These are phyloP conservation scores for Nakataea oryzae DNA, from an alignment of 2,329 filamentous ascomycete species.

Conservation along the genomic window DNA sequence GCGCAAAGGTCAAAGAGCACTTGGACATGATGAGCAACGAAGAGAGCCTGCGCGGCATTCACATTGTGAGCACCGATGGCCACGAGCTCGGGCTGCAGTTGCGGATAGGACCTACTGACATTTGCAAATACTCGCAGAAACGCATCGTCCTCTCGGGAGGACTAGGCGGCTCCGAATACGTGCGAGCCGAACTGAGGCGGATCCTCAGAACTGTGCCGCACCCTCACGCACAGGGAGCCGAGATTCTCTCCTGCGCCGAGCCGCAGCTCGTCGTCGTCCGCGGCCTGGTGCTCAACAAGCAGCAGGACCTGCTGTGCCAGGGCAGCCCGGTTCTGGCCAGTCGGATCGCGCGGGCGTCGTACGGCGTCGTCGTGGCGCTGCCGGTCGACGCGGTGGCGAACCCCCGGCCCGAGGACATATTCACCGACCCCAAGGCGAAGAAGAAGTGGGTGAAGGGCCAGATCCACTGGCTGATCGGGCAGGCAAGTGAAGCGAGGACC, in stretches of 20 bases:
- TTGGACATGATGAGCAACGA: slow-evolving; percentile 25
- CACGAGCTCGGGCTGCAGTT: too few species aligned
- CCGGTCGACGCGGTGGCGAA: slow-evolving; percentile 24
- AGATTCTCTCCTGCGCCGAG: slow-evolving; percentile 34
- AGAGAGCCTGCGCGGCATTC: slow-evolving; percentile 21
- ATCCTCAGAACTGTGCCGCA: slow-evolving; percentile 13
- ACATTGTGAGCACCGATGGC: slow-evolving; percentile 9
- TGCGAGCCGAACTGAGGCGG: slow-evolving; percentile 29
- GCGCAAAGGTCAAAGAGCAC: slow-evolving; percentile 25
- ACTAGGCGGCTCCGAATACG: slow-evolving; percentile 33
- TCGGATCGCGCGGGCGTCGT: slow-evolving; percentile 29
- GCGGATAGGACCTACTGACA: too few species aligned
- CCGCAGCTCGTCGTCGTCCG: slow-evolving; percentile 45
- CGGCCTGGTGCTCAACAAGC: slow-evolving; percentile 37
- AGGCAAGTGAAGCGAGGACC: not conserved
- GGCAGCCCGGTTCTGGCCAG: slow-evolving; percentile 29
- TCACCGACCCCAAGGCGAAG: slow-evolving; percentile 8
- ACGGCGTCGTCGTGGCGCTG: slow-evolving; percentile 27
- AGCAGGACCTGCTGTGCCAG: slow-evolving; percentile 29
- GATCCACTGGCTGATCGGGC: not conserved
- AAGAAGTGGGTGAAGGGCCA: slow-evolving; percentile 20
- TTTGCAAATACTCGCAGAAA: slow-evolving; percentile 14
- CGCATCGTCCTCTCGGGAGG: slow-evolving; percentile 34
- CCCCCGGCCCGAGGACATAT: slow-evolving; percentile 16
- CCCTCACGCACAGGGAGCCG: not conserved